Conservation (phyloP, 75 land plant genomes). For the Chamaecyparis obtusa region DNA sequence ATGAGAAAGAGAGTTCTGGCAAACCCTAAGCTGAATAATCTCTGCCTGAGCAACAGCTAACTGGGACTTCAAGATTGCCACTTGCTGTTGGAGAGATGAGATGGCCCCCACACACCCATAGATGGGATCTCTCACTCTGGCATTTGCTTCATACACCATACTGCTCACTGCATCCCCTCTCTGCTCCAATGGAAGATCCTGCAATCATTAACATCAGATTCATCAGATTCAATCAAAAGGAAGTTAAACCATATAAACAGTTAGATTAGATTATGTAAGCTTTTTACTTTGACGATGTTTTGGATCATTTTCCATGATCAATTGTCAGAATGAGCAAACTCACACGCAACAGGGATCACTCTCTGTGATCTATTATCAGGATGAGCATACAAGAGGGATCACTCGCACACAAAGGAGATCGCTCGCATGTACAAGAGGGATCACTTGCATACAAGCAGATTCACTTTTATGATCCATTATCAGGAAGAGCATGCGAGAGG, state of each 20-base stretch:
- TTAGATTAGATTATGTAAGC: too few relatives aligned
- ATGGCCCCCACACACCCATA: conserved; percentile 39
- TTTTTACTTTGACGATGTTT: too few relatives aligned
- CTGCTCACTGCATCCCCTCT: conserved; percentile 35
- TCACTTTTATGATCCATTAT: too few relatives aligned
- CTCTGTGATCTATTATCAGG: too few relatives aligned
- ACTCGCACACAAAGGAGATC: too few relatives aligned
- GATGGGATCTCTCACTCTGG: conserved; percentile 30
- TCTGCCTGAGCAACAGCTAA: conserved; percentile 29
- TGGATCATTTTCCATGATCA: too few relatives aligned
- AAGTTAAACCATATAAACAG: not conserved
- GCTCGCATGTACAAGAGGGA: too few relatives aligned
- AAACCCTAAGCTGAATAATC: conserved; percentile 18
- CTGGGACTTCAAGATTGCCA: conserved; percentile 18
- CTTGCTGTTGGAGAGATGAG: conserved; percentile 24
- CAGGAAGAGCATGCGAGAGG: too few relatives aligned
- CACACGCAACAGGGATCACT: too few relatives aligned
- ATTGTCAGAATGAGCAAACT: too few relatives aligned
- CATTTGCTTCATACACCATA: conserved; percentile 40
- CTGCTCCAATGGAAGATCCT: conserved; percentile 34
- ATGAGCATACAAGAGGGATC: too few relatives aligned
- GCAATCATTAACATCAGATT: not conserved
- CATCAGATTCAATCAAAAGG: not conserved
- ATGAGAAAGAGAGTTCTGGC: not conserved
- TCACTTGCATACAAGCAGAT: too few relatives aligned